Conservation (phyloP, 345 rosid species). For the Rhodamnia rubescens region DNA sequence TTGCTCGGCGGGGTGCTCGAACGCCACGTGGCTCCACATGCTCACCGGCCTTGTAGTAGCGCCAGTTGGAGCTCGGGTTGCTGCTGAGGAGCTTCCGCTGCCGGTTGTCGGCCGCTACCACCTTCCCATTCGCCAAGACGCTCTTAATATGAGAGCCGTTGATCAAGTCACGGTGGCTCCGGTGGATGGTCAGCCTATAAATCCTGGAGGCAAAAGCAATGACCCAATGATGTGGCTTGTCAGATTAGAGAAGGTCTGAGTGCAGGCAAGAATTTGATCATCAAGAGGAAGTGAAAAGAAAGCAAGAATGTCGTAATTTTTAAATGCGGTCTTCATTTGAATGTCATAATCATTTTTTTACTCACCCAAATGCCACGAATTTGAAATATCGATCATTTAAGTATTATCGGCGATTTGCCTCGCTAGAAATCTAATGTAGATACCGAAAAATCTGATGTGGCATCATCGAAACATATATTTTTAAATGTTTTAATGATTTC, state of each 20-base stretch:
- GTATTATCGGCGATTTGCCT: too few species aligned
- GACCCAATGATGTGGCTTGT: not conserved
- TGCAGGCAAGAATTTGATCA: not conserved
- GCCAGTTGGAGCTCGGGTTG: slow-evolving; percentile 8
- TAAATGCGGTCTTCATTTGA: too few species aligned
- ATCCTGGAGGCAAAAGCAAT: not conserved
- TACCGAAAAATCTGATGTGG: too few species aligned
- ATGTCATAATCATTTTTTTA: too few species aligned
- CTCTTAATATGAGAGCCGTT: slow-evolving; percentile 17
- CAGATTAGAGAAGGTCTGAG: not conserved
- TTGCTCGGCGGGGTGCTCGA: slow-evolving; percentile 18
- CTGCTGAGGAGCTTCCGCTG: slow-evolving; percentile 45
- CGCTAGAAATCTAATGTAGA: too few species aligned
- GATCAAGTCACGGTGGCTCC: slow-evolving; percentile 15
- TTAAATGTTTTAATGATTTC: too few species aligned
- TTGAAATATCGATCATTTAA: too few species aligned
- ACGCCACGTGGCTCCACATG: slow-evolving; percentile 18
- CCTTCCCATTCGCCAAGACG: slow-evolving; percentile 34
- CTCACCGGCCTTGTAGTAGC: too few species aligned
- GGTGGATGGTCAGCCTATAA: slow-evolving; percentile 31
- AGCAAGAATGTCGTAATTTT: accelerated
- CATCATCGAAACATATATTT: too few species aligned
- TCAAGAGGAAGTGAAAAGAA: too few species aligned
- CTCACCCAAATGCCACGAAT: too few species aligned
- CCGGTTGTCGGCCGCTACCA: slow-evolving; percentile 21